Conservation (phyloP, 805 yeast genomes). For the Myxozyma kluyveri region DNA sequence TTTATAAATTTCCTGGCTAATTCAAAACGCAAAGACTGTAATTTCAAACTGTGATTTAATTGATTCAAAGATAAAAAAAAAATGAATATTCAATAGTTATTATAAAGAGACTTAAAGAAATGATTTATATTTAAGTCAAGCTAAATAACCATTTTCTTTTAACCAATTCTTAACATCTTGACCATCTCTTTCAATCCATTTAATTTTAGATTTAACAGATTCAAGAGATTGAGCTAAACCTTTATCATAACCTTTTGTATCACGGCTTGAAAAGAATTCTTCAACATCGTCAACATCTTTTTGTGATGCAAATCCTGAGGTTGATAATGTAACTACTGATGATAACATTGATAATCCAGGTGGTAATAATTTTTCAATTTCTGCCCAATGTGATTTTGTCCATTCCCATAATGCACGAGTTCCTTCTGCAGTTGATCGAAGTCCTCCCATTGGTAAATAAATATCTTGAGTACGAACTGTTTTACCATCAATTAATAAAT, state of each 20-base stretch:
- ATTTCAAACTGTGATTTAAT: too few relatives aligned
- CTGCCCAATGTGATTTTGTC: constrained; percentile 70
- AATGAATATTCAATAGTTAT: too few relatives aligned
- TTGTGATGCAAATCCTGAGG: constrained; percentile 58
- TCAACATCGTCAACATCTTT: constrained; percentile 44
- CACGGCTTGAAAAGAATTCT: constrained; percentile 48
- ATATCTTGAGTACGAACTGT: constrained; percentile 66
- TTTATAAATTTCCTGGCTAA: too few relatives aligned
- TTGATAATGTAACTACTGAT: constrained; percentile 60
- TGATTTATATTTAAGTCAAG: constrained; percentile 8
- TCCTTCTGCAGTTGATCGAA: constrained; percentile 63
- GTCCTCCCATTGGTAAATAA: constrained; percentile 71
- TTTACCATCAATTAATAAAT: constrained; percentile 56
- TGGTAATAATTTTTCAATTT: constrained; percentile 63
- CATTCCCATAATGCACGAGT: constrained; percentile 69
- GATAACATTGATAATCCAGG: constrained; percentile 80
- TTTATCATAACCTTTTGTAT: constrained; percentile 58
- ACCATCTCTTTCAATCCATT: constrained; percentile 49
- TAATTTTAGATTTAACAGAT: constrained; percentile 48
- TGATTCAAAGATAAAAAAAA: too few relatives aligned
- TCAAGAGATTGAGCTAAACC: constrained; percentile 59
- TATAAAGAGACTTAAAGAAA: too few relatives aligned
- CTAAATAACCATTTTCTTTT: constrained; percentile 22
- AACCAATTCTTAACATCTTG: constrained; percentile 35
- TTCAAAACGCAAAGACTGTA: too few relatives aligned